Percentiles rank a stretch among this genome's conserved stretches.
phyloP scores from a whole-genome alignment of 164 flowering plant species.

The Cinnamomum micranthum region DNA sequence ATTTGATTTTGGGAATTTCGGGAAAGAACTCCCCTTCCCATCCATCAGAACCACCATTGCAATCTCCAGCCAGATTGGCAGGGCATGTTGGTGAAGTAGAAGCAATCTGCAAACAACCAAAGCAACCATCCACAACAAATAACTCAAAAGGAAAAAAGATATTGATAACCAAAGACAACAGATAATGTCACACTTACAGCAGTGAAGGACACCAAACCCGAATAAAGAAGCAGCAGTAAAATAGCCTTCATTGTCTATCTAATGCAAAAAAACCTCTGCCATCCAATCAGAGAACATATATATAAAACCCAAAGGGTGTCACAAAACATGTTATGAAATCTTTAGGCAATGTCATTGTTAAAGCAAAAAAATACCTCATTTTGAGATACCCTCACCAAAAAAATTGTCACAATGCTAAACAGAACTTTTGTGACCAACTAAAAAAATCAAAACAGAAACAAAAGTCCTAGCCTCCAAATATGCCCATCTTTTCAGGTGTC shows the following conservation, averaged over 20 bases:
- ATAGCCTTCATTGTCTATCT: constrained; percentile 28
- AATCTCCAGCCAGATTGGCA: constrained; percentile 46
- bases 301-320: not conserved
- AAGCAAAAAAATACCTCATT: not conserved
- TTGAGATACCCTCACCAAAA: not conserved
- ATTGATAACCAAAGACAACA: not conserved
- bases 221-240: constrained; percentile 34
- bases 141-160: not conserved
- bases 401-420: not conserved
- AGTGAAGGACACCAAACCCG: constrained; percentile 23
- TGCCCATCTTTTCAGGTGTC: not conserved
- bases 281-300: not conserved
- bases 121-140: not conserved
- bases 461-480: not conserved
- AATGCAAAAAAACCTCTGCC: constrained; percentile 16
- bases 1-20: constrained; percentile 75
- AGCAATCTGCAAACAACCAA: constrained; percentile 36
- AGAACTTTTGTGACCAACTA: not conserved
- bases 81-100: constrained; percentile 74
- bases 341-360: not conserved
- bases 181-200: constrained; percentile 32
- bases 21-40: constrained; percentile 98
- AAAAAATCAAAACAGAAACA: not conserved
- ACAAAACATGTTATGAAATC: not conserved
- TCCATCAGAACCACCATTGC: constrained; percentile 44